phyloP scores from a whole-genome alignment of 345 rosid species.

The Salix suchowensis region DNA sequence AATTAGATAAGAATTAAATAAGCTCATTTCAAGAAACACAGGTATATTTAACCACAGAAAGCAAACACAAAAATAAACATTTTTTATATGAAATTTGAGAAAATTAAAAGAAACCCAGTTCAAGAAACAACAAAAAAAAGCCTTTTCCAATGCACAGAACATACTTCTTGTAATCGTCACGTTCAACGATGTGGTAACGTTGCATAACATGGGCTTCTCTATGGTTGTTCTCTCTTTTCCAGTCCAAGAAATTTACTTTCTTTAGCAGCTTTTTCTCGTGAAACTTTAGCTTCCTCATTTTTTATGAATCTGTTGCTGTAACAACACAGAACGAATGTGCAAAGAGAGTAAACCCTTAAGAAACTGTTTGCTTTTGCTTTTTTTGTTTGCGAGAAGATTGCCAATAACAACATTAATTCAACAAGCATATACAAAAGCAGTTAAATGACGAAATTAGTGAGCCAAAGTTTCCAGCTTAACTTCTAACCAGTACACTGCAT shows the following conservation, averaged over 20 bases:
- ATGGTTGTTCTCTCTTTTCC: constrained; percentile 83
- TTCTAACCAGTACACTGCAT: too few species aligned
- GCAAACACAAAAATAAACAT: too few species aligned
- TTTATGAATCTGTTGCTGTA: background rate
- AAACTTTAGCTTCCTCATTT: constrained; percentile 69
- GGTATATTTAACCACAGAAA: too few species aligned
- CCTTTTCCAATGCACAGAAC: background rate
- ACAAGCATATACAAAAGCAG: too few species aligned
- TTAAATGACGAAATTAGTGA: too few species aligned
- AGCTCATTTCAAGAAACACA: too few species aligned
- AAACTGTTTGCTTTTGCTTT: too few species aligned
- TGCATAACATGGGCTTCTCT: constrained; percentile 59
- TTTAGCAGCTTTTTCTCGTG: constrained; percentile 75
- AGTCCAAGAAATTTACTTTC: constrained; percentile 67
- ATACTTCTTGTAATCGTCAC: constrained; percentile 96
- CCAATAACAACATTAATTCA: too few species aligned
- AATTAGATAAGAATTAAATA: too few species aligned
- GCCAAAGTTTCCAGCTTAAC: too few species aligned
- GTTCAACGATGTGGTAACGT: constrained; percentile 62
- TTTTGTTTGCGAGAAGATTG: too few species aligned
- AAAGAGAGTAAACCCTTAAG: too few species aligned
- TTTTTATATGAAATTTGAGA: background rate
- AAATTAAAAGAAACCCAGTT: background rate
- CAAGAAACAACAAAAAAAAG: background rate
- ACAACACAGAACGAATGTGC: background rate